Evolutionary conservation across 2,329 filamentous ascomycete species (phyloP).

Genomic region (Calonectria ilicicola): DNA sequence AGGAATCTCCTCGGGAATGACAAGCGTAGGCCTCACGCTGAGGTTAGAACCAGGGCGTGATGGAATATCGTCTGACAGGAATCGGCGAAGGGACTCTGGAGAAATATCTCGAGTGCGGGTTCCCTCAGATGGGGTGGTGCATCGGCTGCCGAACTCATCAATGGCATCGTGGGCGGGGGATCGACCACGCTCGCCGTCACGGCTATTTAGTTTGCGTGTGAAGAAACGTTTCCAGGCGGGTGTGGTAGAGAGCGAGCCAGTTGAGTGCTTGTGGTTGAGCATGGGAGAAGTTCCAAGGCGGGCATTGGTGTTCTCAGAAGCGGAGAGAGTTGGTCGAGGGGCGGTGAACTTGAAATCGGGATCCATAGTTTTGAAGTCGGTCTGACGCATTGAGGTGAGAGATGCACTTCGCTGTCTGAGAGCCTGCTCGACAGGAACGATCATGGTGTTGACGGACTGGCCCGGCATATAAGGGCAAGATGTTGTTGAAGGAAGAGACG

Average conservation of each 20-base stretch:
- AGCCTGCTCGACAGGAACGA: conserved; percentile 78
- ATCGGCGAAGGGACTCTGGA: conserved; percentile 65
- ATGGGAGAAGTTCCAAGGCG: conserved; percentile 48
- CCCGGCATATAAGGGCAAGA: conserved; percentile 89
- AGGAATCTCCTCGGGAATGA: conserved; percentile 51
- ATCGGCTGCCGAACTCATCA: conserved; percentile 33
- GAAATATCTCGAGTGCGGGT: conserved; percentile 64
- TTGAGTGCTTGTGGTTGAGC: conserved; percentile 54
- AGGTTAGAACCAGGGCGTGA: conserved; percentile 39
- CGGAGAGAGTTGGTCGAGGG: conserved; percentile 68
- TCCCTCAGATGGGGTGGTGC: conserved; percentile 51
- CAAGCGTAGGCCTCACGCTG: conserved; percentile 46
- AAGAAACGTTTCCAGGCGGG: conserved; percentile 66
- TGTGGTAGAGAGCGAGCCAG: conserved; percentile 60
- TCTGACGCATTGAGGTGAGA: conserved; percentile 67
- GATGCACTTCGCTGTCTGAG: conserved; percentile 74
- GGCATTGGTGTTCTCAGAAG: conserved; percentile 32
- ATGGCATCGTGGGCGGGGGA: conserved; percentile 42
- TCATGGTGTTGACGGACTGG: conserved; percentile 86
- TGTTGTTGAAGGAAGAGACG: conserved; percentile 78
- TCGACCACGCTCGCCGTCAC: conserved; percentile 50
- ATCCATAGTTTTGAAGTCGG: conserved; percentile 79
- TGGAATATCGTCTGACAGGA: conserved; percentile 61
- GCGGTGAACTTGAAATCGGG: conserved; percentile 81
- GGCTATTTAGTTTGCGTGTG: conserved; percentile 53